A percentile compares a stretch with the other conserved stretches of the same genome.
phyloP scores from a whole-genome alignment of 176 grass and related monocot species.

The Zea luxurians region DNA sequence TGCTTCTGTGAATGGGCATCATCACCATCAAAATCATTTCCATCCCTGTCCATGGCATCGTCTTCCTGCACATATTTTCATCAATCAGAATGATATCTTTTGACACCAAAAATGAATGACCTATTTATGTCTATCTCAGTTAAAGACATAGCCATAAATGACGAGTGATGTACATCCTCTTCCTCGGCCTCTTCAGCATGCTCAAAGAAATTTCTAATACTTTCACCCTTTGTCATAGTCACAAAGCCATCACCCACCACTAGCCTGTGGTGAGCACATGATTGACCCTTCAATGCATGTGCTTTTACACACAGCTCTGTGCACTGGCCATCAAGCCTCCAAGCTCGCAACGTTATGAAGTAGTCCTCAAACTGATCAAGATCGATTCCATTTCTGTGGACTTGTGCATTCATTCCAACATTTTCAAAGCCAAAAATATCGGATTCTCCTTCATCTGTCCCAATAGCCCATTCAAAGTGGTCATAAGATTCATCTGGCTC shows the following conservation, averaged over 20 bases:
- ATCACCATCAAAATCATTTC: slow-evolving; percentile 77
- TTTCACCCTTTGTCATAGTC: slow-evolving; percentile 80
- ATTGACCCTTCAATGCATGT: slow-evolving; percentile 89
- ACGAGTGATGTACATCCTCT: slow-evolving; percentile 76
- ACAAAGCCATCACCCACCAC: slow-evolving; percentile 83
- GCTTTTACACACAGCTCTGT: slow-evolving; percentile 78
- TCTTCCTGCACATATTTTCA: slow-evolving; percentile 66
- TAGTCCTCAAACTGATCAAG: slow-evolving; percentile 60
- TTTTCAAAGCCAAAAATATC: slow-evolving; percentile 83
- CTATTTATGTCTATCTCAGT: slow-evolving; percentile 45
- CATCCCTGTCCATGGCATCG: slow-evolving; percentile 89
- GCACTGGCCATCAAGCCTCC: slow-evolving; percentile 64
- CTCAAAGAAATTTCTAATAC: slow-evolving; percentile 87
- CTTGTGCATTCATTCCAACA: slow-evolving; percentile 73
- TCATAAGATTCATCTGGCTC: slow-evolving; percentile 69
- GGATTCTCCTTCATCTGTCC: slow-evolving; percentile 77
- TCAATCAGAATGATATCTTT: slow-evolving; percentile 35
- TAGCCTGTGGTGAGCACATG: slow-evolving; percentile 83
- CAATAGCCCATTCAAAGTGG: slow-evolving; percentile 92
- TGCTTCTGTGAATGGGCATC: slow-evolving; percentile 82
- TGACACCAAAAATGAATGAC: slow-evolving; percentile 25
- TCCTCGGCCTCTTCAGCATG: slow-evolving; percentile 96
- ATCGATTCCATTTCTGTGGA: slow-evolving; percentile 67
- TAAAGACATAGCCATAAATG: slow-evolving; percentile 45
- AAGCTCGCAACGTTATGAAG: slow-evolving; percentile 76